Conservation (phyloP, 805 yeast genomes). For the Kodamaea neixiangensis region DNA sequence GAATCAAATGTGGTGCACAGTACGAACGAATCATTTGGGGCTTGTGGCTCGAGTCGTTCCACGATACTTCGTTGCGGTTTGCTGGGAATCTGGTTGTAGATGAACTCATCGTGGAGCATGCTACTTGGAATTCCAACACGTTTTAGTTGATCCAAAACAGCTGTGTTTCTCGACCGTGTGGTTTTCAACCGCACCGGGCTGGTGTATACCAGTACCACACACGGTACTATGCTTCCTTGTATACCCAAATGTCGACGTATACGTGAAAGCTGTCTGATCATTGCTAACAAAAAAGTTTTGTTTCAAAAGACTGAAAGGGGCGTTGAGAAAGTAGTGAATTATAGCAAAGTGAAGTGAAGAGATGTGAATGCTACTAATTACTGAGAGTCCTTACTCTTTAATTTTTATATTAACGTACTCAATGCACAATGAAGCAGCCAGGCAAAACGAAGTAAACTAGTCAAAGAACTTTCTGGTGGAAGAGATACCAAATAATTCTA, state of each 20-base stretch:
- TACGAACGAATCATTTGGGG: constrained; percentile 54
- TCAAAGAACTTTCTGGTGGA: constrained; percentile 88
- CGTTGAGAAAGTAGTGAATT: neutral
- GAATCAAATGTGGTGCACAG: constrained; percentile 81
- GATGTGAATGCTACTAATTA: no score
- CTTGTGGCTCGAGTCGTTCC: constrained; percentile 8
- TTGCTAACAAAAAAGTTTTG: neutral
- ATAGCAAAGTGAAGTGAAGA: neutral
- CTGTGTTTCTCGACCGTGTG: constrained; percentile 7
- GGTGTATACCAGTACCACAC: neutral
- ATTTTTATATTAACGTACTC: constrained; percentile 3
- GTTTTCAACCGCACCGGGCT: neutral
- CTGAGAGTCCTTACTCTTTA: neutral
- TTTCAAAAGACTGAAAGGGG: neutral
- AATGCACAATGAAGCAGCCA: constrained; percentile 6
- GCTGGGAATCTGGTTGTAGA: constrained; percentile 2
- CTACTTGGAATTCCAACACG: constrained; percentile 6
- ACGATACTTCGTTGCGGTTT: constrained; percentile 3
- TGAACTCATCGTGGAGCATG: constrained; percentile 10
- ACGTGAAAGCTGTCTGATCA: constrained; percentile 7
- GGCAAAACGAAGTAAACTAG: constrained; percentile 31
- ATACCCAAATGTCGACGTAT: constrained; percentile 1
- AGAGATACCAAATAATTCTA: constrained; percentile 86
- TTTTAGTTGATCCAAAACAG: constrained; percentile 6
- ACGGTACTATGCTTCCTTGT: neutral